These are phyloP conservation scores for Anisodus tanguticus DNA, from an alignment of 257 asterid species.

Conservation along the genomic window DNA sequence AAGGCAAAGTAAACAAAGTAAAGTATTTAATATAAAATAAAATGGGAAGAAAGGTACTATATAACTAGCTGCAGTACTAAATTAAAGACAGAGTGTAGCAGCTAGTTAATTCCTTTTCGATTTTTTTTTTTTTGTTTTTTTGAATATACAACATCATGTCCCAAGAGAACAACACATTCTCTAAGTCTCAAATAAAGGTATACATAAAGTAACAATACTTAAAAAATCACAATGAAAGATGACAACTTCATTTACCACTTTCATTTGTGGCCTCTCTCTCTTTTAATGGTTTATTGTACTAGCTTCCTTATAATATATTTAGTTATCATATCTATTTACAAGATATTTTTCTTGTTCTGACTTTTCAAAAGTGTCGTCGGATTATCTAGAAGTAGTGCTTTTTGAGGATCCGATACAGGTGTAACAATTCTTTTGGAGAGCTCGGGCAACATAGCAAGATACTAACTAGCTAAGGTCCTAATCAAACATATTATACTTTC, in stretches of 20 bases:
- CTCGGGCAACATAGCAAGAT: too few species aligned
- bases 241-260: background rate
- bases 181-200: background rate
- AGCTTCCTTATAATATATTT: background rate
- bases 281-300: background rate
- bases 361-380: too few species aligned
- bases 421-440: too few species aligned
- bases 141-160: background rate
- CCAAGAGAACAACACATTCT: background rate
- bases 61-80: background rate
- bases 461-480: slow-evolving; percentile 6
- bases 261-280: background rate
- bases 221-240: background rate
- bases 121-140: too few species aligned
- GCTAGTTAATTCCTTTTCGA: background rate
- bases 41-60: background rate
- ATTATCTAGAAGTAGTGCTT: too few species aligned
- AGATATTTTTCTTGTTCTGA: background rate
- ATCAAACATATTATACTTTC: background rate
- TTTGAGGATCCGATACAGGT: too few species aligned
- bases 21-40: too few species aligned
- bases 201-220: background rate
- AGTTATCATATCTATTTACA: background rate
- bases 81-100: background rate
- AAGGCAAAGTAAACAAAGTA: too few species aligned